Conservation (phyloP, 768 basidiomycete genomes). For the Suillus discolor region DNA sequence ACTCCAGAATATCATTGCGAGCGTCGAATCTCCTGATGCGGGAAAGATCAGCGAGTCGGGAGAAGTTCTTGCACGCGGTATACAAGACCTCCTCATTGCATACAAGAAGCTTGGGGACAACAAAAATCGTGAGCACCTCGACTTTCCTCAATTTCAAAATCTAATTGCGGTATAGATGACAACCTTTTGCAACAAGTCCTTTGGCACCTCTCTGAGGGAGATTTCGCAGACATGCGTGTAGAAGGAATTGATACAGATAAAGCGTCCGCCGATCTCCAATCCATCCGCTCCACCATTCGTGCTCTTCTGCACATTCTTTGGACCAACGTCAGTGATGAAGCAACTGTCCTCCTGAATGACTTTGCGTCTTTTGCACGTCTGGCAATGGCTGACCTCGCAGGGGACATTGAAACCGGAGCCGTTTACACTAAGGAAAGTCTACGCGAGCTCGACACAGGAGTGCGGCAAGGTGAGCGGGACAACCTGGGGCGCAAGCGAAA, state of each 20-base stretch:
- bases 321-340: conserved; percentile 54
- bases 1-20: conserved; percentile 49
- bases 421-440: conserved; percentile 52
- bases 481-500: conserved; percentile 55
- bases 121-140: conserved; percentile 54
- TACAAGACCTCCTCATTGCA: conserved; percentile 56
- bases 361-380: conserved; percentile 67
- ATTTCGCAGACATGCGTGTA: conserved; percentile 43
- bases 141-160: neutral
- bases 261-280: conserved; percentile 50
- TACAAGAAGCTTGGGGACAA: conserved; percentile 54
- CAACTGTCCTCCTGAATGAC: conserved; percentile 56
- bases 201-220: conserved; percentile 63
- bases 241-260: conserved; percentile 44
- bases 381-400: conserved; percentile 67
- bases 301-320: conserved; percentile 55
- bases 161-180: conserved; percentile 46
- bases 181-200: conserved; percentile 65
- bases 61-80: conserved; percentile 47
- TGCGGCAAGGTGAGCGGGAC: conserved; percentile 63
- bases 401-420: conserved; percentile 56
- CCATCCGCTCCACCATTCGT: conserved; percentile 51
- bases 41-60: conserved; percentile 59
- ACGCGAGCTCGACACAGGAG: conserved; percentile 56
- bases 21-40: conserved; percentile 40